phyloP scores from a whole-genome alignment of 768 basidiomycete species.

The Kwoniella dejecticola region DNA sequence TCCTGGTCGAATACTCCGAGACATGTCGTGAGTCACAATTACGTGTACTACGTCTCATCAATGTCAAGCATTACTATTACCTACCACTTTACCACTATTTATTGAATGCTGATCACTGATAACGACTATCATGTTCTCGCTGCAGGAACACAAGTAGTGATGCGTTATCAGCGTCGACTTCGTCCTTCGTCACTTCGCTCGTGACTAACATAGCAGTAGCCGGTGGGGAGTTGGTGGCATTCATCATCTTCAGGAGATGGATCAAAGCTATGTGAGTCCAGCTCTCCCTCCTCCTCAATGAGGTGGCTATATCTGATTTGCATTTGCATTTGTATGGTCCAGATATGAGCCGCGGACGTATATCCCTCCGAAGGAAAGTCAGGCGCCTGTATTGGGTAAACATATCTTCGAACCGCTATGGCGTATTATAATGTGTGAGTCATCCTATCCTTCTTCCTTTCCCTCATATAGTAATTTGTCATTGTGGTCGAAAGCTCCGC shows the following conservation, averaged over 20 bases:
- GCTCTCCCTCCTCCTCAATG: neutral
- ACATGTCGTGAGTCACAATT: too few species aligned
- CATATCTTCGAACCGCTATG: conserved; percentile 36
- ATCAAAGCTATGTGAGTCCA: conserved; percentile 79
- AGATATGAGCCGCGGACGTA: conserved; percentile 74
- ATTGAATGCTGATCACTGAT: conserved; percentile 2
- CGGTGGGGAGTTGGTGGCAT: conserved; percentile 67
- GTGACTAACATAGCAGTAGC: conserved; percentile 69
- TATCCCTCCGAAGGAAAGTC: conserved; percentile 61
- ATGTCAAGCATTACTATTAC: too few species aligned
- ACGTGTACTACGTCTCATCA: too few species aligned
- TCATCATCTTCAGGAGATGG: conserved; percentile 78
- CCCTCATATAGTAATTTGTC: neutral
- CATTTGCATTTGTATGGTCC: neutral
- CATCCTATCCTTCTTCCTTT: neutral
- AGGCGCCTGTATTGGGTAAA: conserved; percentile 46
- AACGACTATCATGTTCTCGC: neutral
- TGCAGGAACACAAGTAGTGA: conserved; percentile 23
- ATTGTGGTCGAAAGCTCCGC: too few species aligned
- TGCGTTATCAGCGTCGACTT: conserved; percentile 63
- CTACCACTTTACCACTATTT: neutral
- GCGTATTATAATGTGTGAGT: conserved; percentile 37
- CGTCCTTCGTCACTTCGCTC: conserved; percentile 80
- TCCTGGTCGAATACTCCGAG: too few species aligned
- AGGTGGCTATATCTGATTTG: too few species aligned